These are phyloP conservation scores for Russula sp. DNA, from an alignment of 768 basidiomycete species.

Conservation along the genomic window DNA sequence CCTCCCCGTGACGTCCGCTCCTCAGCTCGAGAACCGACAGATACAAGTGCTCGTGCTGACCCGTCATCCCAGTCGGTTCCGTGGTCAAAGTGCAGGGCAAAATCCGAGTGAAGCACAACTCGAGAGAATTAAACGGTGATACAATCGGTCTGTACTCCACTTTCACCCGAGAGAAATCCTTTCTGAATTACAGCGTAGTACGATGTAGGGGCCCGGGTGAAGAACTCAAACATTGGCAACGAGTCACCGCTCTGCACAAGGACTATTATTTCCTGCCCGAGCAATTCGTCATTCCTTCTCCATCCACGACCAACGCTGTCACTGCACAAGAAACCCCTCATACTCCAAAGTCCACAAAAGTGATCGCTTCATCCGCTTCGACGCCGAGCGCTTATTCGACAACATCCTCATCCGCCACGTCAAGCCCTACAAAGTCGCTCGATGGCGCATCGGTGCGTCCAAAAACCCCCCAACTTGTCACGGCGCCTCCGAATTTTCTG, in stretches of 20 bases:
- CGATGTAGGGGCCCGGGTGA: conserved; percentile 16
- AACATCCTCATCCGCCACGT: conserved; percentile 16
- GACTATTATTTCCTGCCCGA: conserved; percentile 18
- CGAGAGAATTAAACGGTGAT: conserved; percentile 22
- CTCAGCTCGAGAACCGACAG: not conserved
- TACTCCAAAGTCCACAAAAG: conserved; percentile 22
- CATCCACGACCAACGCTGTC: not conserved
- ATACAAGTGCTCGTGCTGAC: not conserved
- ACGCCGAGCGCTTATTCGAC: conserved; percentile 10
- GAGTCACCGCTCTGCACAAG: conserved; percentile 23
- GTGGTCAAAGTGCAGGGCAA: conserved; percentile 25
- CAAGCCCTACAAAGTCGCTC: conserved; percentile 25
- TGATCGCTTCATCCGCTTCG: not conserved
- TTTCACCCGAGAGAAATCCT: not conserved
- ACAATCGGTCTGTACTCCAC: conserved; percentile 20
- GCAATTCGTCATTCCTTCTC: conserved; percentile 25
- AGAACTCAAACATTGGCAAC: conserved; percentile 26
- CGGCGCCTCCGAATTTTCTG: not conserved
- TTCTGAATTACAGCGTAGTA: conserved; percentile 23
- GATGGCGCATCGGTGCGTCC: conserved; percentile 24
- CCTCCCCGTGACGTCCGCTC: too few relatives aligned
- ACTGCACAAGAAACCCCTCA: conserved; percentile 1
- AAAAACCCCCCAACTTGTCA: not conserved
- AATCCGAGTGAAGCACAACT: conserved; percentile 13
- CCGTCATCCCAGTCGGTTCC: conserved; percentile 19